phyloP scores from a whole-genome alignment of 2,329 filamentous ascomycete genomes.

The Aspergillus arachidicola region DNA sequence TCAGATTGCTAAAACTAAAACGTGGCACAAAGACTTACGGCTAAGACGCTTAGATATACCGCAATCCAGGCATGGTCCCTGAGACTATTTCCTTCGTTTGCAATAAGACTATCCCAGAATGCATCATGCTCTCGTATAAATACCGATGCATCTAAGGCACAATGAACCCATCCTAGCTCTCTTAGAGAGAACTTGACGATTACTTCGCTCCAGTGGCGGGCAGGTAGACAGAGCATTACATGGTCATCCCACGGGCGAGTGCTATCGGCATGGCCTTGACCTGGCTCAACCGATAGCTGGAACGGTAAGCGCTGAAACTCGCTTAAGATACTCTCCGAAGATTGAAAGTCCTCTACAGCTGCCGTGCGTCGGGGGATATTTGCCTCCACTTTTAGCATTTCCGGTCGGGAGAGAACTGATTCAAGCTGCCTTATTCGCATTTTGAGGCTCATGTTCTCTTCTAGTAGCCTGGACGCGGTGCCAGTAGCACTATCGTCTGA shows the following conservation, averaged over 20 bases:
- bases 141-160: background rate
- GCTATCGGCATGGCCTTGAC: background rate
- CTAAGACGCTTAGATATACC: background rate
- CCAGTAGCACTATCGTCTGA: background rate
- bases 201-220: background rate
- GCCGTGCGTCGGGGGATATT: background rate
- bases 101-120: background rate
- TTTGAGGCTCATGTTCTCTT: background rate
- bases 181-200: background rate
- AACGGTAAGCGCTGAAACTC: background rate
- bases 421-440: constrained; percentile 8
- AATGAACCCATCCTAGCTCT: background rate
- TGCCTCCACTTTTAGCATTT: constrained; percentile 1
- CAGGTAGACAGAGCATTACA: background rate
- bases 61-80: background rate
- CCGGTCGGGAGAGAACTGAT: constrained; percentile 3
- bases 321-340: background rate
- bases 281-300: background rate
- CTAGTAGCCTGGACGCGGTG: background rate
- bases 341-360: background rate
- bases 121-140: background rate
- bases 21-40: background rate
- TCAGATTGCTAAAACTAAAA: background rate
- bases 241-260: background rate
- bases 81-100: background rate